Evolutionary conservation across 2,329 filamentous ascomycete genomes (phyloP).

Genomic region (Verticillium longisporum): DNA sequence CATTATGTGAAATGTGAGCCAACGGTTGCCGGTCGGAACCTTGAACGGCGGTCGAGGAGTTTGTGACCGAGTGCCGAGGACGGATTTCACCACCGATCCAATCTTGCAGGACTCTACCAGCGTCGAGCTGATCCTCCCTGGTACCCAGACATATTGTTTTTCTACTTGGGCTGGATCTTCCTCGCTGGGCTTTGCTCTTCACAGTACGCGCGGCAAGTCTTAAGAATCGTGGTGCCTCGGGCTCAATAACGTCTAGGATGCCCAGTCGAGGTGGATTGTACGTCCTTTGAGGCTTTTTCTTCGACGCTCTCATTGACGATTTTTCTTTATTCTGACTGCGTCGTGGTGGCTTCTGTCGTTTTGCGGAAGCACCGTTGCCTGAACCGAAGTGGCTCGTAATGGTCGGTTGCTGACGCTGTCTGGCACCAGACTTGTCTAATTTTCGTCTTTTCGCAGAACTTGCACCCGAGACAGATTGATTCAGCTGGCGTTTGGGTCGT

Average conservation of each 20-base stretch:
- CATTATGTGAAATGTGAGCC: background rate
- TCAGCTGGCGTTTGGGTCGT: conserved; percentile 31
- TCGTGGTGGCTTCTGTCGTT: background rate
- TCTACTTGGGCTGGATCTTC: conserved; percentile 45
- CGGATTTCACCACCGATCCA: conserved; percentile 50
- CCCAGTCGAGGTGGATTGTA: conserved; percentile 37
- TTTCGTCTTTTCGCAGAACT: conserved; percentile 13
- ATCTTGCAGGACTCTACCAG: conserved; percentile 40
- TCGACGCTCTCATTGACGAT: background rate
- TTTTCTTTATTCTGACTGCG: background rate
- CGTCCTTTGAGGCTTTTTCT: background rate
- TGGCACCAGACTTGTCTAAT: conserved; percentile 14
- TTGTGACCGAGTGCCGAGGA: conserved; percentile 21
- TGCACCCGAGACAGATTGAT: conserved; percentile 18
- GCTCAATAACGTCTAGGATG: conserved; percentile 53
- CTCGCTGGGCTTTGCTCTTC: conserved; percentile 36
- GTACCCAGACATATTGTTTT: conserved; percentile 57
- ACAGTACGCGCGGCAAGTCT: conserved; percentile 55
- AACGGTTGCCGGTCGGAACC: background rate
- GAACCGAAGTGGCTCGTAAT: conserved; percentile 22
- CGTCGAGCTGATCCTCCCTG: conserved; percentile 54
- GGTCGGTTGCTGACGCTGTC: conserved; percentile 19
- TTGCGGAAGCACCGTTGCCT: background rate
- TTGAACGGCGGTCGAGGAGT: background rate
- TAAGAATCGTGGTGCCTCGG: conserved; percentile 48